Base-by-base conservation (phyloP, 345 rosid genomes). In the Salix brachista region DNA sequence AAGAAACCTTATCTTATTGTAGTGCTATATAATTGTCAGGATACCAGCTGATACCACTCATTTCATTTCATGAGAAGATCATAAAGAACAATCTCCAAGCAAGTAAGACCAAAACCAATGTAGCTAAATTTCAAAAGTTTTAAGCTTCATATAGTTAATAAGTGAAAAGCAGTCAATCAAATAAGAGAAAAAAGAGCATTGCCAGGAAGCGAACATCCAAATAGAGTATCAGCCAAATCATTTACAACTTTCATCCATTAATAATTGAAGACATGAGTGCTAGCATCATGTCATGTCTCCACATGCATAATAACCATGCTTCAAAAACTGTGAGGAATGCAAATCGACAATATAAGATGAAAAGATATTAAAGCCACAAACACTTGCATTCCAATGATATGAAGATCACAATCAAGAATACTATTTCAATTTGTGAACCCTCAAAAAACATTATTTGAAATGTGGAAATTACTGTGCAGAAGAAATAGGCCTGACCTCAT, bases 401-500 rank as follows among this genome's bases (percentile, higher is more conserved):
- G 26, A 58, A 23, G 28, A 10, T 10, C 44, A 41, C 2, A 41
- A 41, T 34, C 11, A 41, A 41, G 44, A 41, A 41, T 41, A 41
- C 11, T 41, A 10, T 41, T 41, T 41, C 44, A 41, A 41, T 41
- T 41, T 41, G 44, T 10, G 44, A 41, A 41, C 14, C 44, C 44
- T 41, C 44, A 41, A 11, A 10, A 12, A 41, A 41, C 44, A 41
- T 41, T 11, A 41, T 41, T 48, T 19, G 16, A 76, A 1, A 41
- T 21, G 41, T 28, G 58, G 21, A 64, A 70, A 60, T 19, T 41
- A 50, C 25, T 37, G 41, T 65, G 58, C 26, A 25, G 17, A 41
- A 67, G 32, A 68, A 28, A 70, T 66, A 83, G 56, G 39, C 37
- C 82, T 78, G 19, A 92, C 97, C 94, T 96, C 97, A 75, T 92